Conservation (phyloP, 2,329 filamentous ascomycete genomes). For the Pseudocercospora musae region DNA sequence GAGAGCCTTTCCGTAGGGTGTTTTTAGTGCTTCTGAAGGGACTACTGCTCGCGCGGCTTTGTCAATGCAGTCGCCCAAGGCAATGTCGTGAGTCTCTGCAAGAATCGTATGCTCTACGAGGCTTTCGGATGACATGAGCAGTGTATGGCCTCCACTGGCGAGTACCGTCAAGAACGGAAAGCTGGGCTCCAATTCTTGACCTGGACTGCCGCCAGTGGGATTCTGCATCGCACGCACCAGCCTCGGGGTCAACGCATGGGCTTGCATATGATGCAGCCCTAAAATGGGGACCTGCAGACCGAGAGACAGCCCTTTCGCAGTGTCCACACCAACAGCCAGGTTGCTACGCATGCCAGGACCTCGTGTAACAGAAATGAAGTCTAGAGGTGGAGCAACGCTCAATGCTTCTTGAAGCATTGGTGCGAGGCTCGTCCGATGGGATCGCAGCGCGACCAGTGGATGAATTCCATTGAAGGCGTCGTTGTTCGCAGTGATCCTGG, state of each 20-base stretch:
- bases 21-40: constrained; percentile 58
- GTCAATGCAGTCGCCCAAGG: constrained; percentile 87
- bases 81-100: constrained; percentile 71
- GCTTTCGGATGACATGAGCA: constrained; percentile 71
- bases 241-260: constrained; percentile 83
- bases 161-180: constrained; percentile 89
- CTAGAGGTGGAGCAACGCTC: constrained; percentile 49
- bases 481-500: constrained; percentile 78
- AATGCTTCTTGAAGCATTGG: constrained; percentile 62
- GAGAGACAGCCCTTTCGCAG: constrained; percentile 80
- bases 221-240: constrained; percentile 48
- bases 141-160: constrained; percentile 87
- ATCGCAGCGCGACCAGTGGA: constrained; percentile 69
- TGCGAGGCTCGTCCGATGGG: constrained; percentile 70
- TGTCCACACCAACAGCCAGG: constrained; percentile 72
- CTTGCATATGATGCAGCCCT: constrained; percentile 95
- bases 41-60: constrained; percentile 77
- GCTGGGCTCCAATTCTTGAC: constrained; percentile 40
- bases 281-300: constrained; percentile 81
- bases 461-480: constrained; percentile 73
- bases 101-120: constrained; percentile 70
- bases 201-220: background rate
- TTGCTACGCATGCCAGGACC: constrained; percentile 86
- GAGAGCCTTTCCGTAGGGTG: constrained; percentile 77
- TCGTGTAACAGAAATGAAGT: constrained; percentile 85